phyloP scores from a whole-genome alignment of 305 asterid genomes.

The Lippia alba region DNA sequence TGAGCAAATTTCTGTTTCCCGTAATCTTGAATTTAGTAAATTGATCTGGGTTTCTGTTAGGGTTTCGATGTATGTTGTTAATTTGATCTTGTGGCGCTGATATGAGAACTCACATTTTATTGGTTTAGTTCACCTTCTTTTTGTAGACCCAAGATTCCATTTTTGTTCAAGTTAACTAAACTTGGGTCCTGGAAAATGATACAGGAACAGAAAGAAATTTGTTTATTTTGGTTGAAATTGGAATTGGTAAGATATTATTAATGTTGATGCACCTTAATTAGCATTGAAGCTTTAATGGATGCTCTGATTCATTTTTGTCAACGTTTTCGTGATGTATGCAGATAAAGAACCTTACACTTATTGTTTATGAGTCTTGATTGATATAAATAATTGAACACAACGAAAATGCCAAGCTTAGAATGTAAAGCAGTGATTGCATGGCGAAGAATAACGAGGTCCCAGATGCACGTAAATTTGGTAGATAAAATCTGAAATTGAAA shows the following conservation, averaged over 20 bases:
- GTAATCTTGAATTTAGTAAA: not conserved
- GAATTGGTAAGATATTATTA: no score
- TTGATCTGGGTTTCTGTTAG: conserved; percentile 9
- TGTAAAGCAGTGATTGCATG: not conserved
- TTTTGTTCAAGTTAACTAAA: not conserved
- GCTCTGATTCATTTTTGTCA: no score
- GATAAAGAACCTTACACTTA: no score
- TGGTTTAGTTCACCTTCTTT: not conserved
- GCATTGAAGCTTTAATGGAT: no score
- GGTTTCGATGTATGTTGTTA: conserved; percentile 1
- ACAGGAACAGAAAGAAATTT: not conserved
- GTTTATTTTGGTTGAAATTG: not conserved
- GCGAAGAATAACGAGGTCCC: not conserved
- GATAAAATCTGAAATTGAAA: not conserved
- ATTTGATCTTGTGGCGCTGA: conserved; percentile 12
- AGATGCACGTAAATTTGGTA: not conserved
- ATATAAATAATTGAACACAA: not conserved
- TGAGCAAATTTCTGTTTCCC: not conserved
- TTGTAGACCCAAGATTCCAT: not conserved
- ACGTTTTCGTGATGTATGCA: no score
- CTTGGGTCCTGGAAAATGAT: not conserved
- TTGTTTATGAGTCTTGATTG: no score
- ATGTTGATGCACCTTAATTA: not conserved
- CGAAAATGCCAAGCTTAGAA: not conserved
- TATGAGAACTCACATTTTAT: not conserved